Evolutionary conservation across 805 yeast species (phyloP), one percentile per base, ranked within the genome.

Genomic region (Hanseniaspora clermontiae): DNA sequence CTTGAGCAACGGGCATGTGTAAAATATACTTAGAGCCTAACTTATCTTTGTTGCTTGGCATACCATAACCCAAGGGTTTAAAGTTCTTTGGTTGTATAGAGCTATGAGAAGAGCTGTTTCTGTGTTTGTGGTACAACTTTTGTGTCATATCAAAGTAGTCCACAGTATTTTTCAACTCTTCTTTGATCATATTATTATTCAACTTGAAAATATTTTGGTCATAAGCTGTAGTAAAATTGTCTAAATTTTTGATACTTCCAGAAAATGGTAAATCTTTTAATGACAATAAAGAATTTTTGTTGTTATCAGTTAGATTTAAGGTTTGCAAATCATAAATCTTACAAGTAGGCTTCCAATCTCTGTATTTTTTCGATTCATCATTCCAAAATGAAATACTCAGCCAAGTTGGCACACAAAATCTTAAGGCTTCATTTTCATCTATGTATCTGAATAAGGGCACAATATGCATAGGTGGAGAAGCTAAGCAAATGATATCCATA

Each of bases 241-340:
- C 61, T 39, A 83, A 72, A 0, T 82, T 72, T 50, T 66, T 66
- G 5, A 70, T 63, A 29, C 59, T 58, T 49, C 59, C 31, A 57
- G 65, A 58, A 0, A 62, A 63, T 12, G 72, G 75, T 51, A 89
- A 69, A 51, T 83, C 76, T 17, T 81, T 82, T 11, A 90, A 77
- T 9, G 81, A 78, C 8, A 84, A 78, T 31, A 65, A 65, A 12
- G 84, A 80, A 60, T 82, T 80, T 57, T 82, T 73, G 64, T 93
- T 96, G 62, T 87, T 87, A 63, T 91, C 97, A 83, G 91, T 88
- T 8, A 93, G 78, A 0, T 97, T 97, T 95, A 91, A 91, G 97
- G 93, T 93, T 67, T 93, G 97, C 19, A 93, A 70, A 64, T 91
- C 97, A 67, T 93, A 91, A 51, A 93, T 90, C 63, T 87, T 88